These are phyloP conservation scores for Spathaspora arborariae DNA, from an alignment of 805 yeast species.

Conservation along the genomic window DNA sequence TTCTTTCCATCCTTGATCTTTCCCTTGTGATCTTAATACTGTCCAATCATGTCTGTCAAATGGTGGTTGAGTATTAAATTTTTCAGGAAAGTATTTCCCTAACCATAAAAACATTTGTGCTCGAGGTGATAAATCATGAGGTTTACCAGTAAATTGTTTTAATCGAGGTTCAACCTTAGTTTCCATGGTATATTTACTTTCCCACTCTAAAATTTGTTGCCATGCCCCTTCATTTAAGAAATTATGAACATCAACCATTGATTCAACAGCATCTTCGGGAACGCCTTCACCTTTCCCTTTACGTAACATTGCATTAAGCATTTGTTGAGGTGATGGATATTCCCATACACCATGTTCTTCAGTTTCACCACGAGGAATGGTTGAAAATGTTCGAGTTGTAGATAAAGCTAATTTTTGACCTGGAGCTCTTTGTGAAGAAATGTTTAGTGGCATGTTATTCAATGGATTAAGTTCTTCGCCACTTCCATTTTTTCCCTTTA, in stretches of 20 bases:
- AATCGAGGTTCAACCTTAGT: slow-evolving; percentile 68
- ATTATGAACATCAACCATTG: slow-evolving; percentile 96
- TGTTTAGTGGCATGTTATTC: slow-evolving; percentile 80
- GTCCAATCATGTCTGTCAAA: slow-evolving; percentile 99
- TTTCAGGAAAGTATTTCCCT: slow-evolving; percentile 67
- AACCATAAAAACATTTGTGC: slow-evolving; percentile 67
- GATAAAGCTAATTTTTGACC: slow-evolving; percentile 80
- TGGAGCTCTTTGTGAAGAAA: slow-evolving; percentile 65
- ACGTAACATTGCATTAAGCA: slow-evolving; percentile 95
- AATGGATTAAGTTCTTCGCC: slow-evolving; percentile 61
- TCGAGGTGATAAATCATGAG: slow-evolving; percentile 81
- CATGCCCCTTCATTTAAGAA: slow-evolving; percentile 97
- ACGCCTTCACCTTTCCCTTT: slow-evolving; percentile 87
- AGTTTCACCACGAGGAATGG: slow-evolving; percentile 79
- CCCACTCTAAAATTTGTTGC: slow-evolving; percentile 94
- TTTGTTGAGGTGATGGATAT: slow-evolving; percentile 98
- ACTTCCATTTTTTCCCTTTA: slow-evolving; percentile 18
- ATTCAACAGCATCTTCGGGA: slow-evolving; percentile 92
- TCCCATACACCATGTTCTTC: slow-evolving; percentile 84
- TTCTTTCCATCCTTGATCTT: slow-evolving; percentile 50
- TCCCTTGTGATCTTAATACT: slow-evolving; percentile 63
- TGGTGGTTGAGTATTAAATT: slow-evolving; percentile 77
- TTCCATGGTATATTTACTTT: slow-evolving; percentile 57
- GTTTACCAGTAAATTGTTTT: slow-evolving; percentile 85
- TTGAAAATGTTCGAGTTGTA: slow-evolving; percentile 75